Evolutionary conservation across 106 monocot species (phyloP), one percentile per base, ranked within the genome.

Genomic region (Amphibolis antarctica): DNA sequence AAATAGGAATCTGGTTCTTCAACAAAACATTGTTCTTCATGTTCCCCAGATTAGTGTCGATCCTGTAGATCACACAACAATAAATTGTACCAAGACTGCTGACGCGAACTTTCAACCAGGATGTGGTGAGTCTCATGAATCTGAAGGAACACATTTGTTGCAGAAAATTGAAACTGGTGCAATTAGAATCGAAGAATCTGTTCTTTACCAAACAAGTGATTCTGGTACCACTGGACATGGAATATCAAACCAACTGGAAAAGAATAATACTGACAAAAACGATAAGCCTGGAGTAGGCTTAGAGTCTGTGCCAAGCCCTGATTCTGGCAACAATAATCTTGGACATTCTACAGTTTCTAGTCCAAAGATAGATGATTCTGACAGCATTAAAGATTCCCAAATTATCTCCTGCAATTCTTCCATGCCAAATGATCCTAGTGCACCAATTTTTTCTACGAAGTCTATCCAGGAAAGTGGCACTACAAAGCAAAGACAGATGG

Each of bases 401-500:
- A 7, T 44, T 12, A 61, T 28, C 28, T 56, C 62, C 12, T 22
- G 7, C 36, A 36, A 55, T 26, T 10, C 63, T 30, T 20, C 28
- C 51, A 25, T 43, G 10, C 62, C 57, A 27, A 60, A 69, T 54
- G 59, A 12, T 0, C 51, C 17, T 28, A 27, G 53, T 10, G 25
- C 13, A 13, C 52, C 44, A 59, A 28, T 24, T 43, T 19, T 15
- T 27, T 59, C 67, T 15, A 65, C 24, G 6, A 68, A 46, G 69
- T 51, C 67, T 66, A 53, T 55, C 42, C 63, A 70, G 50, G 81
- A 0, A 64, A 12, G 46, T 49, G 5, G 5, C 42, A 50, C 66
- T 59, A 19, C 66, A n/a, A 85, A 77, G 80, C 80, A 73, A 53
- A 81, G 81, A 43, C 88, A 77, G 43, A 27, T 55, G 21, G 72